phyloP scores from a whole-genome alignment of 805 yeast genomes.

The Candida sphagnicola region DNA sequence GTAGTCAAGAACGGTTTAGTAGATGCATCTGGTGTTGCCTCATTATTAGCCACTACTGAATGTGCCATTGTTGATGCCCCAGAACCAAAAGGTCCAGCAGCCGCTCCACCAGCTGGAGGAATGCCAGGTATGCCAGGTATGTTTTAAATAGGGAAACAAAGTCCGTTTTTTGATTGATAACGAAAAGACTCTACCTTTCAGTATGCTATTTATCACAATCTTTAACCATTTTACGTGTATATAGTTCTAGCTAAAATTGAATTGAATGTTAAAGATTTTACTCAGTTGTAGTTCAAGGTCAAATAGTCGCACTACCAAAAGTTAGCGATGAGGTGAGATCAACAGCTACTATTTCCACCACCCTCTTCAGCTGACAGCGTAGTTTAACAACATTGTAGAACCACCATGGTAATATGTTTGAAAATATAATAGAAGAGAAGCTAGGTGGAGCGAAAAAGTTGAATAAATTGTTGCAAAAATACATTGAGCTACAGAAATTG shows the following conservation, averaged over 20 bases:
- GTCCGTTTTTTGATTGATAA: background rate
- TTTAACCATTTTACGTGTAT: slow-evolving; percentile 1
- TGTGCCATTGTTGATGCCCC: slow-evolving; percentile 97
- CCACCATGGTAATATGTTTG: slow-evolving; percentile 4
- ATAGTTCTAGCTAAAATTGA: background rate
- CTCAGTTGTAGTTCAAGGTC: no score
- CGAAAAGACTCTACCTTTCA: background rate
- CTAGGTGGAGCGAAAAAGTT: background rate
- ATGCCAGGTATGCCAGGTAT: slow-evolving; percentile 38
- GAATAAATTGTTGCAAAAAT: background rate
- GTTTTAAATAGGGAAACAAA: slow-evolving; percentile 15
- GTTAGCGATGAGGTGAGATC: no score
- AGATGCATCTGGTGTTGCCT: slow-evolving; percentile 97
- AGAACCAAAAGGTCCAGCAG: slow-evolving; percentile 57
- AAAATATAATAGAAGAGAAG: slow-evolving; percentile 1
- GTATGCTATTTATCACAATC: background rate
- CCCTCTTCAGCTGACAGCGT: no score
- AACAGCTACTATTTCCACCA: no score
- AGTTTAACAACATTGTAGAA: no score
- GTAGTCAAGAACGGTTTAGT: slow-evolving; percentile 94
- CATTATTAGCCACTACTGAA: slow-evolving; percentile 95
- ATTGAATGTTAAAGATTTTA: background rate
- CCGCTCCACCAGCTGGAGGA: slow-evolving; percentile 47
- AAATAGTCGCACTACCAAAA: no score
- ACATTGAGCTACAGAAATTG: slow-evolving; percentile 1